Conservation (phyloP, 164 flowering plant species). For the Pachysandra terminalis region DNA sequence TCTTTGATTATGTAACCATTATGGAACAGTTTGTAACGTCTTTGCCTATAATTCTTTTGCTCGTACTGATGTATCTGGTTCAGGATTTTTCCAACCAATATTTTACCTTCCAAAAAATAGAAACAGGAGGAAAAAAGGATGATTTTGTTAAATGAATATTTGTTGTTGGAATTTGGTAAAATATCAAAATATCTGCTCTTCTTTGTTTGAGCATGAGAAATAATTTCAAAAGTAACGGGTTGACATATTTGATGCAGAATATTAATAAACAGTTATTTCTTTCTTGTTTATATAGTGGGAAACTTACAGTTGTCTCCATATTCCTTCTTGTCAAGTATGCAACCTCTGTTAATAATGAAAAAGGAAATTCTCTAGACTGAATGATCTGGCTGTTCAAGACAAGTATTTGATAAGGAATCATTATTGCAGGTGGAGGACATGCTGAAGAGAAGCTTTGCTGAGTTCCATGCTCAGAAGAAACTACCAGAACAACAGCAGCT, state of each 20-base stretch:
- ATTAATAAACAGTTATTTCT: too few species aligned
- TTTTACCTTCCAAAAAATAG: too few species aligned
- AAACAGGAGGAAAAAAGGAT: not conserved
- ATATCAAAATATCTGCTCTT: not conserved
- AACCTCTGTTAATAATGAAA: not conserved
- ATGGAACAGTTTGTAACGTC: not conserved
- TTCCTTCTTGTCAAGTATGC: too few species aligned
- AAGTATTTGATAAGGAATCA: constrained; percentile 7
- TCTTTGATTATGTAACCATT: not conserved
- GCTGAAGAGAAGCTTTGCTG: constrained; percentile 99
- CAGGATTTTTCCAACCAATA: not conserved
- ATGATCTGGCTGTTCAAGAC: constrained; percentile 6
- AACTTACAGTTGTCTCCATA: too few species aligned
- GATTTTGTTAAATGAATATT: not conserved
- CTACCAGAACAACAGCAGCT: constrained; percentile 83
- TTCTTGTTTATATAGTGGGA: too few species aligned
- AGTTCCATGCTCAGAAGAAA: constrained; percentile 93
- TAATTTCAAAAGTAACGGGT: not conserved
- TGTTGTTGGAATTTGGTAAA: not conserved
- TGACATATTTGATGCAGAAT: not conserved
- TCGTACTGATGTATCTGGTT: too few species aligned
- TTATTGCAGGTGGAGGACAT: constrained; percentile 90
- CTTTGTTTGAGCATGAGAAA: not conserved
- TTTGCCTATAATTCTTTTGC: not conserved
- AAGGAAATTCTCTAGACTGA: not conserved